phyloP scores from a whole-genome alignment of 2,329 filamentous ascomycete genomes.

The Coniochaeta ligniaria region DNA sequence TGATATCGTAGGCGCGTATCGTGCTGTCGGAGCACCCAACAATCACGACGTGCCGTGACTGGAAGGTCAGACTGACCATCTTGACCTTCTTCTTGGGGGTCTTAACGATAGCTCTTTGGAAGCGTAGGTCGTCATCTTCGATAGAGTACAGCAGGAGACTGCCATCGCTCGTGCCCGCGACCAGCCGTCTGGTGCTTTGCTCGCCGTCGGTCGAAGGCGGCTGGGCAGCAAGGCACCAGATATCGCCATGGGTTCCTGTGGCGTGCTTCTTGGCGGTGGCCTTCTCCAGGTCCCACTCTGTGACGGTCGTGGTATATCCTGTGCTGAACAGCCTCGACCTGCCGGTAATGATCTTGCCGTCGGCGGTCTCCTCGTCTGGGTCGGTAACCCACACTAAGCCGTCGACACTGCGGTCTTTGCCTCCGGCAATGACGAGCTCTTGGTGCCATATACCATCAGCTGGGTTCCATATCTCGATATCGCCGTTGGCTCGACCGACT shows the following conservation, averaged over 20 bases:
- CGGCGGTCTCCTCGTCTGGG: slow-evolving; percentile 60
- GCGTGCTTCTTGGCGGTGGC: slow-evolving; percentile 74
- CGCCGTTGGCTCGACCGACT: slow-evolving; percentile 85
- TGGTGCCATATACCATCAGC: slow-evolving; percentile 78
- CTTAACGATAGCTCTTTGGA: slow-evolving; percentile 67
- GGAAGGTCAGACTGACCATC: slow-evolving; percentile 86
- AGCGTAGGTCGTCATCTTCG: slow-evolving; percentile 74
- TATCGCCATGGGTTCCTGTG: slow-evolving; percentile 88
- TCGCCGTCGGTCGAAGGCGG: slow-evolving; percentile 42
- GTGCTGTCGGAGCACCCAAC: slow-evolving; percentile 94
- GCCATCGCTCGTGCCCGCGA: slow-evolving; percentile 85
- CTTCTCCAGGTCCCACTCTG: slow-evolving; percentile 86
- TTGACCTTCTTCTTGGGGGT: slow-evolving; percentile 78
- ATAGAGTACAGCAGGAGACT: slow-evolving; percentile 83
- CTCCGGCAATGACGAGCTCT: slow-evolving; percentile 77
- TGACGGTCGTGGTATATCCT: slow-evolving; percentile 84
- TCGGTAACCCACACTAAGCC: slow-evolving; percentile 89
- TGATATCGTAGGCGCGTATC: slow-evolving; percentile 85
- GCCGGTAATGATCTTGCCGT: slow-evolving; percentile 57
- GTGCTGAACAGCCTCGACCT: slow-evolving; percentile 89
- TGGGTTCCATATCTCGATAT: slow-evolving; percentile 98
- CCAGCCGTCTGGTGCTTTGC: slow-evolving; percentile 49
- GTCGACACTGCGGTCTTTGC: slow-evolving; percentile 80
- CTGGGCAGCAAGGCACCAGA: slow-evolving; percentile 92
- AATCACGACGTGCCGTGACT: slow-evolving; percentile 73